A percentile compares a stretch with the other conserved stretches of the same genome.
These are phyloP conservation scores for Ustilaginoidea virens DNA, from an alignment of 2,329 filamentous ascomycete genomes.

Conservation along the genomic window DNA sequence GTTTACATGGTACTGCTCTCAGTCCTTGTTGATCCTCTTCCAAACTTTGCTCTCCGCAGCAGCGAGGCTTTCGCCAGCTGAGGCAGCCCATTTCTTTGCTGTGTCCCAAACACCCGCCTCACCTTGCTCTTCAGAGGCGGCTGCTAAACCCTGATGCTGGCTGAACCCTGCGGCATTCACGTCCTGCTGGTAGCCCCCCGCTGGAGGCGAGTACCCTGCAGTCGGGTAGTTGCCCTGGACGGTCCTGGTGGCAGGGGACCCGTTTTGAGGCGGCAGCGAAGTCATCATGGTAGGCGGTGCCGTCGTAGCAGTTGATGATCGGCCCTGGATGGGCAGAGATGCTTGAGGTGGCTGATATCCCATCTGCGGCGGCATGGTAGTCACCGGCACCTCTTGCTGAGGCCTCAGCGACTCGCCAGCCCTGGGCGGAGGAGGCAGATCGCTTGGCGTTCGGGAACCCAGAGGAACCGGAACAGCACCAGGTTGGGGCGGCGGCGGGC, in stretches of 20 bases:
- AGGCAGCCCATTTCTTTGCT: slow-evolving; percentile 41
- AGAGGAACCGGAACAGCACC: slow-evolving; percentile 34
- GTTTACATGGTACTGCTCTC: too few relatives aligned
- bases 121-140: slow-evolving; percentile 11
- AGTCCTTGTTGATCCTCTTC: slow-evolving; percentile 46
- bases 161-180: slow-evolving; percentile 34
- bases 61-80: slow-evolving; percentile 40
- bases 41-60: slow-evolving; percentile 46
- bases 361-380: slow-evolving; percentile 30
- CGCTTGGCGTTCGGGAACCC: slow-evolving; percentile 6
- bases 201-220: slow-evolving; percentile 27
- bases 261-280: slow-evolving; percentile 11
- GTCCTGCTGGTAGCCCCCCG: slow-evolving; percentile 40
- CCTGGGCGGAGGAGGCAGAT: slow-evolving; percentile 35
- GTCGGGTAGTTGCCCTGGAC: slow-evolving; percentile 11
- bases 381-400: slow-evolving; percentile 13
- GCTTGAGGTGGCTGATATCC: slow-evolving; percentile 29
- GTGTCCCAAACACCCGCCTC: slow-evolving; percentile 37
- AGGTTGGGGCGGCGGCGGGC: slow-evolving; percentile 40
- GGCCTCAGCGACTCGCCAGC: slow-evolving; percentile 27
- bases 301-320: slow-evolving; percentile 27
- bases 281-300: slow-evolving; percentile 5
- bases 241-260: slow-evolving; percentile 30
- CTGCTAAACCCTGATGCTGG: slow-evolving; percentile 28
- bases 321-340: slow-evolving; percentile 25